Evolutionary conservation across 2,329 filamentous ascomycete species (phyloP).

Genomic region (Pseudofabraea citricarpa): DNA sequence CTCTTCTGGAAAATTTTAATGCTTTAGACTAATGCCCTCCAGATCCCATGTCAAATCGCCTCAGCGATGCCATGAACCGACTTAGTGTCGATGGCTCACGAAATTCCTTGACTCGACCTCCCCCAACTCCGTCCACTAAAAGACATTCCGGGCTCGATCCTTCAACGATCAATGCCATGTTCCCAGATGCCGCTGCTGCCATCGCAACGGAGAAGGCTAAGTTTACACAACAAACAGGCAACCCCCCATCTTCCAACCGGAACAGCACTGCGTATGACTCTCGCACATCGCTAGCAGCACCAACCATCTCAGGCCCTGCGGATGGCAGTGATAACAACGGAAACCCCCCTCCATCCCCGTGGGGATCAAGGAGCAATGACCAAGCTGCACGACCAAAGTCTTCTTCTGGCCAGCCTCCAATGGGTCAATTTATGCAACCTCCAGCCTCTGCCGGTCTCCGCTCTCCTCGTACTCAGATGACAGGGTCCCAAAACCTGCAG

Average conservation of each 20-base stretch:
- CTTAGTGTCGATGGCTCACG: conserved; percentile 81
- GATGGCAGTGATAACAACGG: conserved; percentile 56
- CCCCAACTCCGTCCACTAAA: conserved; percentile 74
- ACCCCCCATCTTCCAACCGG: conserved; percentile 82
- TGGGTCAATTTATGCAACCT: conserved; percentile 93
- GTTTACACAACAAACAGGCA: conserved; percentile 91
- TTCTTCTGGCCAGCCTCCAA: conserved; percentile 71
- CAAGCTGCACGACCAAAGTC: conserved; percentile 65
- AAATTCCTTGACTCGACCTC: conserved; percentile 79
- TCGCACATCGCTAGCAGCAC: conserved; percentile 65
- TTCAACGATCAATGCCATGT: conserved; percentile 96
- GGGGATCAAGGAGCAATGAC: conserved; percentile 55
- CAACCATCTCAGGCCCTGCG: conserved; percentile 67
- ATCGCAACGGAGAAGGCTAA: conserved; percentile 98
- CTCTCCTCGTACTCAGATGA: conserved; percentile 69
- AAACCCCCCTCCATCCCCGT: conserved; percentile 73
- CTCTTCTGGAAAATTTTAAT: background rate
- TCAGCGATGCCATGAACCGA: conserved; percentile 96
- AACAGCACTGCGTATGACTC: conserved; percentile 82
- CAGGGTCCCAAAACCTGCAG: conserved; percentile 68
- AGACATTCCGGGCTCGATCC: conserved; percentile 92
- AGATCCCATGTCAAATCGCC: conserved; percentile 96
- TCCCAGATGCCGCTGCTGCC: conserved; percentile 95
- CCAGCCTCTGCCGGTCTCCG: conserved; percentile 70
- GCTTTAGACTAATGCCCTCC: conserved; percentile 8